Evolutionary conservation across 129 eudicot genomes (phyloP).

Genomic region (Pittosporum tobira): DNA sequence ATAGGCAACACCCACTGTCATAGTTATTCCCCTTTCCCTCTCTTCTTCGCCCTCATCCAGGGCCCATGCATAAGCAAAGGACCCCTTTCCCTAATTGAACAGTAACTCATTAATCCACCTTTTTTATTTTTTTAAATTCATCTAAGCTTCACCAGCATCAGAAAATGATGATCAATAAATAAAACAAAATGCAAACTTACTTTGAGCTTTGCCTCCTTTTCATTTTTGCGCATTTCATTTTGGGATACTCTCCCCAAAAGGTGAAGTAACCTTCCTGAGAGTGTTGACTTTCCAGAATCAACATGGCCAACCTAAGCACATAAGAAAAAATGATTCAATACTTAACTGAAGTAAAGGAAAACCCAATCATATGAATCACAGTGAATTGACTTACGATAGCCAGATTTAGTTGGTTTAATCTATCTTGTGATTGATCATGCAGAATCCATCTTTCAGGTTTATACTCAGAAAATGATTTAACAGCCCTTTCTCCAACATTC

Average conservation of each 20-base stretch:
- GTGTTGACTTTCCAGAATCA: slow-evolving; percentile 97
- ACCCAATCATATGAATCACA: background rate
- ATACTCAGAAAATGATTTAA: slow-evolving; percentile 28
- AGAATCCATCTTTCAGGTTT: slow-evolving; percentile 90
- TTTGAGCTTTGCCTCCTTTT: slow-evolving; percentile 82
- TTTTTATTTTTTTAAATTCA: no score
- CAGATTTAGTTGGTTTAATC: slow-evolving; percentile 71
- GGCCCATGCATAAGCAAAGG: slow-evolving; percentile 99
- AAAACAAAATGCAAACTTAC: slow-evolving; percentile 20
- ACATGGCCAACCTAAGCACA: slow-evolving; percentile 89
- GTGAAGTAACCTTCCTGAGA: slow-evolving; percentile 92
- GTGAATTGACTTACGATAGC: slow-evolving; percentile 67
- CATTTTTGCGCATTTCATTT: slow-evolving; percentile 84
- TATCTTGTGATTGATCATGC: slow-evolving; percentile 32
- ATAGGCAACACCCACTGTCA: slow-evolving; percentile 95
- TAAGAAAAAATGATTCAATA: background rate
- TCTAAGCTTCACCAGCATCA: slow-evolving; percentile 1
- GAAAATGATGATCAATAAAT: background rate
- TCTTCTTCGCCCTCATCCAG: slow-evolving; percentile 93
- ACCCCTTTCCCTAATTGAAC: slow-evolving; percentile 76
- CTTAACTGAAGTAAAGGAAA: background rate
- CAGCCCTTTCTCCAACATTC: slow-evolving; percentile 24
- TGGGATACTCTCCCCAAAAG: slow-evolving; percentile 78
- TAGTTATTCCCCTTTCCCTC: slow-evolving; percentile 95
- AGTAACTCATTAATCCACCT: slow-evolving; percentile 9